A percentile compares a stretch with the other conserved stretches of the same genome.
Conservation (phyloP, 1,284 basidiomycete genomes). For the Mrakiaceae sp. region DNA sequence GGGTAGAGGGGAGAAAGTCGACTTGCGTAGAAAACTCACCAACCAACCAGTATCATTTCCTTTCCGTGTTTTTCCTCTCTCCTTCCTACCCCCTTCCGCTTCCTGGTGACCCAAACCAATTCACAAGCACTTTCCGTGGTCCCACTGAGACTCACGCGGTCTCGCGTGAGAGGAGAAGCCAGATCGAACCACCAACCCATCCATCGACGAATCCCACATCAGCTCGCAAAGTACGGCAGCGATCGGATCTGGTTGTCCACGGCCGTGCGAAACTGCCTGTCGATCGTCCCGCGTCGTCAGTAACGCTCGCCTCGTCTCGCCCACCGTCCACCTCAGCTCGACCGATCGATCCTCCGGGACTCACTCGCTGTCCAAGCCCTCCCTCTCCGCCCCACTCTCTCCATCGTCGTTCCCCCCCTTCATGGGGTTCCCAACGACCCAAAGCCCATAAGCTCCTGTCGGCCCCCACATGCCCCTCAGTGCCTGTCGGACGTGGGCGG, state of each 20-base stretch:
- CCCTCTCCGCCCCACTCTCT: not conserved
- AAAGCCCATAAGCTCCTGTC: conserved; percentile 18
- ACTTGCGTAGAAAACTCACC: too few species aligned
- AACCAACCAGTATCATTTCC: too few species aligned
- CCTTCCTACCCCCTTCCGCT: too few species aligned
- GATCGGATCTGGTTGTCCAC: conserved; percentile 15
- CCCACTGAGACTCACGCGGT: too few species aligned
- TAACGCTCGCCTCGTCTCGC: not conserved
- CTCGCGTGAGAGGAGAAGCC: too few species aligned
- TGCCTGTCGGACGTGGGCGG: conserved; percentile 26
- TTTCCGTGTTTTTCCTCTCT: too few species aligned
- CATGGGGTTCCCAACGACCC: conserved; percentile 15
- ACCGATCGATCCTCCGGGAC: not conserved
- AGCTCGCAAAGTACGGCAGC: conserved; percentile 8
- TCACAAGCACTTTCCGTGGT: too few species aligned
- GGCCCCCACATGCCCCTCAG: conserved; percentile 20
- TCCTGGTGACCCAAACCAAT: too few species aligned
- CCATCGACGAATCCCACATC: too few species aligned
- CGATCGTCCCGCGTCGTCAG: too few species aligned
- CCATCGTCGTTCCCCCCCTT: conserved; percentile 4
- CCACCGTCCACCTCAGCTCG: not conserved
- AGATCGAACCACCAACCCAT: too few species aligned
- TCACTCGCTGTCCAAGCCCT: conserved; percentile 17
- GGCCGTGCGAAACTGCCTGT: conserved; percentile 11
- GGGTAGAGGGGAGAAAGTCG: too few species aligned